These are phyloP conservation scores for Lasiosphaeris hirsuta DNA, from an alignment of 495 filamentous ascomycete genomes.

Conservation along the genomic window DNA sequence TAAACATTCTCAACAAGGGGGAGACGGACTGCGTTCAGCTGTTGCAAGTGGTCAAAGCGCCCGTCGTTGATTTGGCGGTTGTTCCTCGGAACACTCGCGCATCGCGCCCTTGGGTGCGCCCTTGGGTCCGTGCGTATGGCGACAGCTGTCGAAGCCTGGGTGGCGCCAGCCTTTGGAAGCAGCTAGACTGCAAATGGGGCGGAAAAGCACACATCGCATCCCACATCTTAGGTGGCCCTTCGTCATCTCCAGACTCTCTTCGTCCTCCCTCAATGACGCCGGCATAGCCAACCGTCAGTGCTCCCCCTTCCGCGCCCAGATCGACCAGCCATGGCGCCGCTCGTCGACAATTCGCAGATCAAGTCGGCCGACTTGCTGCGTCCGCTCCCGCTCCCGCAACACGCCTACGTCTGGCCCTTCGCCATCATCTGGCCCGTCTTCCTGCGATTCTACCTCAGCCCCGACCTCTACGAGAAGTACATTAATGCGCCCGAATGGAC, in stretches of 20 bases:
- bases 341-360: conserved; percentile 91
- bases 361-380: conserved; percentile 81
- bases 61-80: not conserved
- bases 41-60: not conserved
- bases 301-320: not conserved
- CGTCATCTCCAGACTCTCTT: not conserved
- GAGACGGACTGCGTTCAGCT: too few relatives aligned
- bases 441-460: conserved; percentile 77
- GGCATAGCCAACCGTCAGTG: conserved; percentile 7
- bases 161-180: conserved; percentile 7
- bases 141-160: not conserved
- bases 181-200: conserved; percentile 3
- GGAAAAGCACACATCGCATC: conserved; percentile 19
- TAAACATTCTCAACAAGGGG: too few relatives aligned
- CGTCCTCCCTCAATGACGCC: conserved; percentile 18
- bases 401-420: conserved; percentile 92
- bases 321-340: conserved; percentile 49
- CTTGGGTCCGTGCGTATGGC: not conserved
- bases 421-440: conserved; percentile 86
- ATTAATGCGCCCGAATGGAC: conserved; percentile 93
- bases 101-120: not conserved
- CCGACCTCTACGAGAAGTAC: conserved; percentile 81
- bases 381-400: conserved; percentile 75
- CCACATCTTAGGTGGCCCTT: not conserved
- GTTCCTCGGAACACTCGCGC: not conserved